Conservation (phyloP, 1,284 basidiomycete species). For the Ustilago sp. region DNA sequence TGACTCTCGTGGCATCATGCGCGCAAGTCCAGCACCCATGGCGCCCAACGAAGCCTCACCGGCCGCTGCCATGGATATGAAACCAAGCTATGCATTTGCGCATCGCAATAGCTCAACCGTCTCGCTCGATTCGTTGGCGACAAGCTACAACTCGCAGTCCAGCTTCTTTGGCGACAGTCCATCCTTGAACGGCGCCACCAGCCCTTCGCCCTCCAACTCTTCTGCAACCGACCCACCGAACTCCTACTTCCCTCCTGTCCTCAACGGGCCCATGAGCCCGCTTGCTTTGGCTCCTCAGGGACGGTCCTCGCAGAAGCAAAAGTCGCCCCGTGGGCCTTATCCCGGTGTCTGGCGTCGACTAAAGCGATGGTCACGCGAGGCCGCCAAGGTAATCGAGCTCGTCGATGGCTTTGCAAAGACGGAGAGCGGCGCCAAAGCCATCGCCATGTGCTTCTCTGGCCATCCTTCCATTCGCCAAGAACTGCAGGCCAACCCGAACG, state of each 20-base stretch:
- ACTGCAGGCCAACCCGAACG: slow-evolving; percentile 21
- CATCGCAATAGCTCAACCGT: slow-evolving; percentile 60
- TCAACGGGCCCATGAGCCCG: slow-evolving; percentile 44
- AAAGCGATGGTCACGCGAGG: slow-evolving; percentile 67
- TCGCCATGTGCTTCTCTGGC: slow-evolving; percentile 47
- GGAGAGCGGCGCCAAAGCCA: slow-evolving; percentile 56
- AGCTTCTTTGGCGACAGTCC: slow-evolving; percentile 51
- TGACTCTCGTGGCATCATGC: slow-evolving; percentile 37
- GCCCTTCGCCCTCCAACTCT: slow-evolving; percentile 31
- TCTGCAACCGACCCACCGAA: slow-evolving; percentile 41
- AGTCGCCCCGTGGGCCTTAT: slow-evolving; percentile 53
- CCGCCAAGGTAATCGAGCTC: slow-evolving; percentile 63
- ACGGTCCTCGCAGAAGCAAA: slow-evolving; percentile 13
- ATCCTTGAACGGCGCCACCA: slow-evolving; percentile 25
- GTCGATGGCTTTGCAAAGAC: slow-evolving; percentile 58
- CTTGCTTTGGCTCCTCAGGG: slow-evolving; percentile 44
- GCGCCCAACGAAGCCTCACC: slow-evolving; percentile 25
- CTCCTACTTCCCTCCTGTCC: slow-evolving; percentile 43
- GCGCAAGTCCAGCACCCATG: slow-evolving; percentile 56
- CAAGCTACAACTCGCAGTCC: slow-evolving; percentile 64
- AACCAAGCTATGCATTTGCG: slow-evolving; percentile 23
- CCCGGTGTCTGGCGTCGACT: slow-evolving; percentile 67
- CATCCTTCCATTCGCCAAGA: slow-evolving; percentile 43
- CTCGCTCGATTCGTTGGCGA: slow-evolving; percentile 68
- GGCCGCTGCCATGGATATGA: slow-evolving; percentile 27